These are phyloP conservation scores for Boletellus ananiceps DNA, from an alignment of 768 basidiomycete genomes.

Conservation along the genomic window DNA sequence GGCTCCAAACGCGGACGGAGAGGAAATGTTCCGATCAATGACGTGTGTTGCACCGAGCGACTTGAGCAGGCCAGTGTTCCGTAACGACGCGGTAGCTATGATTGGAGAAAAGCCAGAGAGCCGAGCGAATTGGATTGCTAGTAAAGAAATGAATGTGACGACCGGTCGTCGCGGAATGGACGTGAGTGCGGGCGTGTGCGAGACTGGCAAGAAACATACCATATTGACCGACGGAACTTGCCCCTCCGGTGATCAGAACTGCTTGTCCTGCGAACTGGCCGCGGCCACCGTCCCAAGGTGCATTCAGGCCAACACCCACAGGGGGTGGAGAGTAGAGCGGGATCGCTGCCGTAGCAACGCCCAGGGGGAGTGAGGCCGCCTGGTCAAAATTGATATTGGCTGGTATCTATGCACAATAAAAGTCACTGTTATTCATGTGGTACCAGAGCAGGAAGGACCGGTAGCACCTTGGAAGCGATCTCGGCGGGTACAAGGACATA, in stretches of 20 bases:
- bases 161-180: too few species aligned
- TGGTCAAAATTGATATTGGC: conserved; percentile 34
- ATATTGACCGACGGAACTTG: conserved; percentile 35
- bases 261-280: conserved; percentile 30
- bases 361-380: conserved; percentile 36
- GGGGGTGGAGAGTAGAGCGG: conserved; percentile 31
- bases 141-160: background rate
- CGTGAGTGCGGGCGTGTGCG: too few species aligned
- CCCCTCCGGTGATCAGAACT: conserved; percentile 37
- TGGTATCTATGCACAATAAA: conserved; percentile 34
- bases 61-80: conserved; percentile 30
- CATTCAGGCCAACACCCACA: conserved; percentile 26
- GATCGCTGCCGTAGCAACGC: conserved; percentile 28
- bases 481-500: conserved; percentile 25
- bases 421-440: background rate
- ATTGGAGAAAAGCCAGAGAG: conserved; percentile 36
- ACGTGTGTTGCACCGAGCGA: conserved; percentile 37
- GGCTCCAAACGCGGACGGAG: conserved; percentile 14
- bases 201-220: conserved; percentile 20
- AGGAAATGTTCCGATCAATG: conserved; percentile 26
- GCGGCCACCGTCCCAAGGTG: conserved; percentile 33
- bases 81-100: conserved; percentile 37
- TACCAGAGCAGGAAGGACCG: background rate
- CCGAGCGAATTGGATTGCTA: conserved; percentile 33
- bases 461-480: conserved; percentile 12